Conservation (phyloP, 2,329 filamentous ascomycete genomes). For the Thelonectria rubi region DNA sequence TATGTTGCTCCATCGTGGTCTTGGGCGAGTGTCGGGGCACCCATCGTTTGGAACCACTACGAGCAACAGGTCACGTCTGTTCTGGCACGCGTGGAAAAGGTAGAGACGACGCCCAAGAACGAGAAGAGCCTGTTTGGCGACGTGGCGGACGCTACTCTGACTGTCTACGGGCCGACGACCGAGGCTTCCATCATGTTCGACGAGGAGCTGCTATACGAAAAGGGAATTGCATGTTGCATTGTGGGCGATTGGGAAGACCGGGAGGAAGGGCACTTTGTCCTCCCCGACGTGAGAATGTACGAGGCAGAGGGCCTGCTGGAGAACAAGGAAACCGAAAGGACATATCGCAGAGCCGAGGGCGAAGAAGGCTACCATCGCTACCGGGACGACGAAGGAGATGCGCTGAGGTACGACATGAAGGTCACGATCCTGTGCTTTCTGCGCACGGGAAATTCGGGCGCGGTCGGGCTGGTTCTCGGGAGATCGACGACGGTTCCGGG, state of each 20-base stretch:
- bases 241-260: constrained; percentile 7
- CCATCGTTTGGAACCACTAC: constrained; percentile 6
- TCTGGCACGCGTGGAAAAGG: not conserved
- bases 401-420: constrained; percentile 2
- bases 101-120: not conserved
- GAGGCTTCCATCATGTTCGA: not conserved
- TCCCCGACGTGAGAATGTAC: constrained; percentile 11
- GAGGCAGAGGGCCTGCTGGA: constrained; percentile 13
- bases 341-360: not conserved
- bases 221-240: not conserved
- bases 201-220: not conserved
- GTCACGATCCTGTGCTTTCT: constrained; percentile 15
- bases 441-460: constrained; percentile 1
- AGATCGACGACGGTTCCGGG: constrained; percentile 11
- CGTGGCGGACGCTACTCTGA: not conserved
- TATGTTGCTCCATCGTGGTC: constrained; percentile 11
- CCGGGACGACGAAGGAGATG: not conserved
- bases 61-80: not conserved
- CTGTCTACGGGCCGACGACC: not conserved
- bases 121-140: not conserved
- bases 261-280: constrained; percentile 2
- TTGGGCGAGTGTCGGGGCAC: constrained; percentile 7
- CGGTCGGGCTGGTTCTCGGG: constrained; percentile 15
- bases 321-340: not conserved
- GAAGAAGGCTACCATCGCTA: constrained; percentile 4